Base-by-base conservation (phyloP, 1,284 basidiomycete genomes). In the Microbotryum scabiosae region DNA sequence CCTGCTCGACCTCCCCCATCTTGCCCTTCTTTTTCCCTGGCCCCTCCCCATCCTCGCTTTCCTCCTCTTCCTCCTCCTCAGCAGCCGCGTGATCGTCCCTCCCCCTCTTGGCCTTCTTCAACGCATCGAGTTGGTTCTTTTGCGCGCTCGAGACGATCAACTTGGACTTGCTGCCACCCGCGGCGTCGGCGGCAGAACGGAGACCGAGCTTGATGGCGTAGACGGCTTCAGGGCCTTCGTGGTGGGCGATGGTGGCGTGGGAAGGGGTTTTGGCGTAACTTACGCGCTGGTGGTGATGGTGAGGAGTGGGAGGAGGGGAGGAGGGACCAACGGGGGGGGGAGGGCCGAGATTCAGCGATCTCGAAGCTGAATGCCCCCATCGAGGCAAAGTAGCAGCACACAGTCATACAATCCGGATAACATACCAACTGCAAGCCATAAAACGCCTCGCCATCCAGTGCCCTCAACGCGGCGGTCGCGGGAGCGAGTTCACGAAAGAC, bases 401-500 rank as follows among this genome's bases (percentile, higher is more conserved):
- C 26, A 28, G 25, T 46, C 2, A 3, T 23, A 20, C 54, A 28
- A 14, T 23, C 30, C 30, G 30, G 30, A 1, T 54, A 56, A 80
- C 85, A 77, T 75, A 91, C 90, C 75, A 94, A 80, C 46, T 86
- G 85, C 72, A 88, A 90, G 70, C 91, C 90, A 74, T 97, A 97
- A 78, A 97, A 97, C 21, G 84, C 69, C 81, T 94, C 89, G 58
- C 92, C 92, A 70, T 88, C 85, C 72, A 92, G 86, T 52, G 86
- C 88, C 48, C 92, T 82, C 82, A 96, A 81, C 21, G 93, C 96
- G 44, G 90, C 82, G 14, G 92, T 97, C 58, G 92, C 90, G 53
- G 85, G 82, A 21, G 87, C 82, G 61, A 92, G 83, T 77, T 93
- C 90, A 64, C 84, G 82, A 76, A 97, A 99, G 65, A 96, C 92